Evolutionary conservation across 2,329 filamentous ascomycete genomes (phyloP).

Genomic region (Trichoderma arundinaceum): DNA sequence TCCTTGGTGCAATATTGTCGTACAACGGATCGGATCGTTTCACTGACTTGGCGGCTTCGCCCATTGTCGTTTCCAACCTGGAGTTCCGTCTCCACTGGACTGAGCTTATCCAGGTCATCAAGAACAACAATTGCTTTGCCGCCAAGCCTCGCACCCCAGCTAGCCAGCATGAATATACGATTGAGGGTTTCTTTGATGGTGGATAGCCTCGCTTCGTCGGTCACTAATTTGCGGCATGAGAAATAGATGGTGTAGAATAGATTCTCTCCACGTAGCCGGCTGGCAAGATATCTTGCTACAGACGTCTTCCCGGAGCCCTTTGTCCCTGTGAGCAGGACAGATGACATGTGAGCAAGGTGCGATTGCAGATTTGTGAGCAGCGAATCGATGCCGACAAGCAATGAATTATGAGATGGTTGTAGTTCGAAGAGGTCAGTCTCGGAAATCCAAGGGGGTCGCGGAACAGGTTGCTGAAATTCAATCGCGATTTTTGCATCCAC

Average conservation of each 20-base stretch:
- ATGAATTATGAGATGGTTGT: conserved; percentile 60
- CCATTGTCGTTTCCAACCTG: conserved; percentile 94
- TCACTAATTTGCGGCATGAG: conserved; percentile 83
- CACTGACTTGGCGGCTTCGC: conserved; percentile 88
- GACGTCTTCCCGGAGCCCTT: conserved; percentile 90
- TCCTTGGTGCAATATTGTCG: conserved; percentile 81
- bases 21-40: conserved; percentile 82
- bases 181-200: conserved; percentile 89
- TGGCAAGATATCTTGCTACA: conserved; percentile 76
- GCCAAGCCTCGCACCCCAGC: conserved; percentile 87
- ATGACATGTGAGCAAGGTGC: conserved; percentile 83
- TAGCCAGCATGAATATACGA: conserved; percentile 83
- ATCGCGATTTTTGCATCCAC: conserved; percentile 75
- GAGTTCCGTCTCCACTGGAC: conserved; percentile 90
- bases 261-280: conserved; percentile 71
- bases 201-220: conserved; percentile 86
- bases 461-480: conserved; percentile 76
- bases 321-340: conserved; percentile 85
- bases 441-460: conserved; percentile 64
- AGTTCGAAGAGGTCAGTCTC: conserved; percentile 57
- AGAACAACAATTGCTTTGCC: conserved; percentile 84
- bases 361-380: conserved; percentile 74
- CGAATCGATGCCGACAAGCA: conserved; percentile 83
- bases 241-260: conserved; percentile 87
- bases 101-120: conserved; percentile 92